Evolutionary conservation across 306 rosid genomes (phyloP), one percentile per base, ranked within the genome.

Genomic region (Cucumis melo): DNA sequence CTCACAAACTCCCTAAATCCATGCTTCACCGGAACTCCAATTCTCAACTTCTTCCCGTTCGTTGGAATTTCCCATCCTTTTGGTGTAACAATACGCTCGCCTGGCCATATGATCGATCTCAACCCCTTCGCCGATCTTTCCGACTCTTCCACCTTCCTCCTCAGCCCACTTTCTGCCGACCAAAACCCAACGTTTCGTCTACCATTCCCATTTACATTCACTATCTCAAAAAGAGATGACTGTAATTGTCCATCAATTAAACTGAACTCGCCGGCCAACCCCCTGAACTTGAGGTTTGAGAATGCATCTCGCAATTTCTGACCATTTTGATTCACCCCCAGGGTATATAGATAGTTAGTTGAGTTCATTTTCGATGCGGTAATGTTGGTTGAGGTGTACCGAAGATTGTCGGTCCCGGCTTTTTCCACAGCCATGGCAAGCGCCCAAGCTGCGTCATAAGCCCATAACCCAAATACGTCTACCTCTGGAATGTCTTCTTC

Each of bases 141-240:
- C 36, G 36, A 32, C 5, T 21, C 32, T 10, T 1, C 1, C 16
- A 87, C 10, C 16, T 70, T 74, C 71, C 79, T 82, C 7, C 12
- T 5, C 2, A 87, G 61, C 55, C 93, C 91, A 16, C 13, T 78
- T 24, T 83, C 0, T 3, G 84, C 76, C 0, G 80, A 75, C 93
- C 93, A 91, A 75, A 80, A 87, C n/a, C 88, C 93, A 4, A 91
- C 11, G 1, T 8, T 27, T 60, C 74, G 87, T 82, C 67, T 81
- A 2, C 78, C 84, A 5, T 65, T 38, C 3, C 87, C 88, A 42
- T 61, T 34, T 60, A 89, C 59, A 63, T 91, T 91, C 8, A 78
- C 73, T 34, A 86, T 64, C 34, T 81, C 39, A 8, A 86, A 83
- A 13, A 42, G 3, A 0, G 77, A 39, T 2, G 79, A 50, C 34